A percentile compares a stretch with the other conserved stretches of the same genome.
phyloP scores from a whole-genome alignment of 257 asterid species.

The Solanum sparsipilum region DNA sequence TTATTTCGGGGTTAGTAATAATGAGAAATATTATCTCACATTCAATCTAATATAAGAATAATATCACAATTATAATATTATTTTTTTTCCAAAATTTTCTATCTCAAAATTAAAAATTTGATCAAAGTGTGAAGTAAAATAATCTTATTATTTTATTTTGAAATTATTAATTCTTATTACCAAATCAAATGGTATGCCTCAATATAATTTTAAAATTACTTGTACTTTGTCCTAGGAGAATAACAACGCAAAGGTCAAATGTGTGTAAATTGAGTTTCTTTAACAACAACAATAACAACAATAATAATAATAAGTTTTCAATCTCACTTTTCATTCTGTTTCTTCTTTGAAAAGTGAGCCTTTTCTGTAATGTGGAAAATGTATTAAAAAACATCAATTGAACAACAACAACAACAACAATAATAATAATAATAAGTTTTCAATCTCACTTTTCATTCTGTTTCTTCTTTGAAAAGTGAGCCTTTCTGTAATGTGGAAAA shows the following conservation, averaged over 20 bases:
- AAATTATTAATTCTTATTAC: not conserved
- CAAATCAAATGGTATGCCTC: not conserved
- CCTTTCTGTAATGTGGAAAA: no score
- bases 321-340: not conserved
- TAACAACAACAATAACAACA: no score
- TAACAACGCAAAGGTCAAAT: not conserved
- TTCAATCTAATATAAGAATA: not conserved
- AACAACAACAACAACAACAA: no score
- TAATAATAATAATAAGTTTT: no score
- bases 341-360: not conserved
- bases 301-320: not conserved
- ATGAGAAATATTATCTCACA: not conserved
- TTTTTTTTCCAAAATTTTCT: not conserved
- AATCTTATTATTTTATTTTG: no score
- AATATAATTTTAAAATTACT: not conserved
- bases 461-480: no score
- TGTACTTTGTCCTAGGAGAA: not conserved
- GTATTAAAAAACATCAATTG: not conserved
- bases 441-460: no score
- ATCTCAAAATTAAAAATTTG: not conserved
- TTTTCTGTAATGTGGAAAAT: not conserved
- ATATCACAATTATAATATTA: not conserved
- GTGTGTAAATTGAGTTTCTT: not conserved
- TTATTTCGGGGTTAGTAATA: not conserved
- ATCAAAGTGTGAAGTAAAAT: not conserved